These are phyloP conservation scores for Fusarium graminum DNA, from an alignment of 2,329 filamentous ascomycete genomes.

Conservation along the genomic window DNA sequence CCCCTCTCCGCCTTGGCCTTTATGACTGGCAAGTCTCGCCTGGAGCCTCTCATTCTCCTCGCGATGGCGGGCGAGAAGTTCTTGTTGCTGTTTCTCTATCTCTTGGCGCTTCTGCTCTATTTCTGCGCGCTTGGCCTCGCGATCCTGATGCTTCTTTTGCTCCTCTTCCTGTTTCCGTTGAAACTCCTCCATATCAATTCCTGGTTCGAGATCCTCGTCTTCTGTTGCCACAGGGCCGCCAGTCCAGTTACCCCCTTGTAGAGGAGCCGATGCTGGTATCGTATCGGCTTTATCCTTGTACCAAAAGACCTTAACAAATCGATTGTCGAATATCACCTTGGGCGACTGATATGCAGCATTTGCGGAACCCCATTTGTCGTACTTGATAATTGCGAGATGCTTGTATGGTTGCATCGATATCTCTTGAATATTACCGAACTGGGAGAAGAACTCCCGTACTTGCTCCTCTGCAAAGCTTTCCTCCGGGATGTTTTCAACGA, in stretches of 20 bases:
- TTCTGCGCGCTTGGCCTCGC: constrained; percentile 71
- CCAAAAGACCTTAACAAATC: constrained; percentile 89
- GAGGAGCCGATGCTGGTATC: constrained; percentile 46
- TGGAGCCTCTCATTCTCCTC: constrained; percentile 76
- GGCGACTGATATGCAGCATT: constrained; percentile 80
- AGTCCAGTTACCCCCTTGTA: constrained; percentile 48
- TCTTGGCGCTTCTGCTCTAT: constrained; percentile 72
- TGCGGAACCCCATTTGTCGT: constrained; percentile 73
- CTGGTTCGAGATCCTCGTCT: constrained; percentile 57
- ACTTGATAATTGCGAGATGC: constrained; percentile 77
- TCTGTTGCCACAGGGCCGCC: constrained; percentile 34
- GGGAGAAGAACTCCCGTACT: constrained; percentile 76
- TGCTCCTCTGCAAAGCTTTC: constrained; percentile 75
- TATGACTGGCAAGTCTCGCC: constrained; percentile 61
- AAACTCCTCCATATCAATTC: constrained; percentile 78
- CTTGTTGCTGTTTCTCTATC: constrained; percentile 73
- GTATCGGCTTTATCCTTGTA: constrained; percentile 66
- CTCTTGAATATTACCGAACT: constrained; percentile 76
- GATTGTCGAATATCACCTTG: constrained; percentile 85
- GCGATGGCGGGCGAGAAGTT: constrained; percentile 72
- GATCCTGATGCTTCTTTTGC: constrained; percentile 76
- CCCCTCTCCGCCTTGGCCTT: constrained; percentile 46
- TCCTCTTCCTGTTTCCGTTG: constrained; percentile 76
- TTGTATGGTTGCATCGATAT: constrained; percentile 76
- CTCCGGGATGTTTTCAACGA: constrained; percentile 82